Base-by-base conservation (phyloP, 768 basidiomycete species). In the Boletus vinaceobasis region DNA sequence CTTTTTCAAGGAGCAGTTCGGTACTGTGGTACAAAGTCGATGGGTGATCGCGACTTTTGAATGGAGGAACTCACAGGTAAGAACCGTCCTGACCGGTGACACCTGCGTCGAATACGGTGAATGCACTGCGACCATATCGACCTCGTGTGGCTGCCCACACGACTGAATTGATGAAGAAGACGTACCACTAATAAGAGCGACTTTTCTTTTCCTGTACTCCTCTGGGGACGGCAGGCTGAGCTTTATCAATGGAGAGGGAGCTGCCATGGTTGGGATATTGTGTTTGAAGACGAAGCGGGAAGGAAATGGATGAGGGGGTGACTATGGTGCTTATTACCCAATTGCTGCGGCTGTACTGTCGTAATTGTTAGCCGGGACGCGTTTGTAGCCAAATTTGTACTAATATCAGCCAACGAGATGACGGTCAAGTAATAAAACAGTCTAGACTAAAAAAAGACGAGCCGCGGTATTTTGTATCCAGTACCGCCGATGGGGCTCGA, bases 71-170 rank as follows among this genome's bases (percentile, higher is more conserved):
- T 70, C 73, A 93, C 85, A 98, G 76, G 71, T 98, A 98, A 3
- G 94, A 96, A 27, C 94, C 94, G 71, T 98, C 94, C 72, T 97
- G 94, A 36, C 94, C 94, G 57, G 94, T 95, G 72, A 97, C 90
- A 70, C 94, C 93, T 95, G 66, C 36, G 29, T 54, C 52, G 42
- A 37, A 56, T 43, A 14, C 32, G 15, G 44, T 66, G 60, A 66
- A 48, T 36, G 13, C 26, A 35, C 33, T 32, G 37, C 36, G 7
- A 46, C 38, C 31, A 39, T 29, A 48, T 45, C 35, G 46, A 43
- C 43, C 4, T 7, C 17, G 44, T 14, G 17, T 8, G 13, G 36
- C 11, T 36, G 29, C 15, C 57, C 50, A 49, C 52, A 42, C 36
- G 44, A 53, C 52, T 7, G 38, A n/a, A 38, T 45, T 27, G 53